Evolutionary conservation across 345 rosid genomes (phyloP).

Genomic region (Salix koriyanagi): DNA sequence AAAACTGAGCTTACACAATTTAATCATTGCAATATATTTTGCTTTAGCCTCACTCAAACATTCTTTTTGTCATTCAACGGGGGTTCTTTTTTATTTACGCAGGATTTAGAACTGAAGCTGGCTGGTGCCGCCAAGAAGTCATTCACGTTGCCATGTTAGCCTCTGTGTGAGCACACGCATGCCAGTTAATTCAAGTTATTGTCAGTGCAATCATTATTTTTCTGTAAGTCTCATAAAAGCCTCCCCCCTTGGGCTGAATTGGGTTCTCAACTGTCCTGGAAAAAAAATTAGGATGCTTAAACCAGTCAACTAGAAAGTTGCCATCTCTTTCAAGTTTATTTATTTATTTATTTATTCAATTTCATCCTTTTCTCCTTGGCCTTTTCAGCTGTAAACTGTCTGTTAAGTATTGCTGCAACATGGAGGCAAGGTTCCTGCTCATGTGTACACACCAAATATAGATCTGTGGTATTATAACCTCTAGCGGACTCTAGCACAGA

Average conservation of each 20-base stretch:
- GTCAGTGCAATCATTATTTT: no score
- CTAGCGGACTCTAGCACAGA: neutral
- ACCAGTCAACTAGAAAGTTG: neutral
- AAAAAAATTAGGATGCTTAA: neutral
- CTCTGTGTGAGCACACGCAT: neutral
- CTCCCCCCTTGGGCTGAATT: neutral
- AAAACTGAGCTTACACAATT: slow-evolving; percentile 9
- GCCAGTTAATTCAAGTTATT: neutral
- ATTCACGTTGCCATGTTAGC: slow-evolving; percentile 11
- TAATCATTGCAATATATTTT: slow-evolving; percentile 19
- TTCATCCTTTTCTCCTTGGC: neutral
- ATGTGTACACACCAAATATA: neutral
- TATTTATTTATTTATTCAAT: neutral
- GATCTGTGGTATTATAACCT: neutral
- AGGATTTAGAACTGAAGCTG: slow-evolving; percentile 10
- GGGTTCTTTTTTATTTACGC: slow-evolving; percentile 4
- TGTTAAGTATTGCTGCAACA: neutral
- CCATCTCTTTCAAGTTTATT: neutral
- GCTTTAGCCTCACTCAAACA: neutral
- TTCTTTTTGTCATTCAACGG: neutral
- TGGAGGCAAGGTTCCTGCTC: neutral
- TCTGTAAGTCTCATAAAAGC: neutral
- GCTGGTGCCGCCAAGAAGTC: slow-evolving; percentile 10
- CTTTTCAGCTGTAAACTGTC: neutral
- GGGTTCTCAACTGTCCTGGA: neutral